phyloP scores from a whole-genome alignment of 2,329 filamentous ascomycete genomes.

The Plectosphaerella plurivora region DNA sequence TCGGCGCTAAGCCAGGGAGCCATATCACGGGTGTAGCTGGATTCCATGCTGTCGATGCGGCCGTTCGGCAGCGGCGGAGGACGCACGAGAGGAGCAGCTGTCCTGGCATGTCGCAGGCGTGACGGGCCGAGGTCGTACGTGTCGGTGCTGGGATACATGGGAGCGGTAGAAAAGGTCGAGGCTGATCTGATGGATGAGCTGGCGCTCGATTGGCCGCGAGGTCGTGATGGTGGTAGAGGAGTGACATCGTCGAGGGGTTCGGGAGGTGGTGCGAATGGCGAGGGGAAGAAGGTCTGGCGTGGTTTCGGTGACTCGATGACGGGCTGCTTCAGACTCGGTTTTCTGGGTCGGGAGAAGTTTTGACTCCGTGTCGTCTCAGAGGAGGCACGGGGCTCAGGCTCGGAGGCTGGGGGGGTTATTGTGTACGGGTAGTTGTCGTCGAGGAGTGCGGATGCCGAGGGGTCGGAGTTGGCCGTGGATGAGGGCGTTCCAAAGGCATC shows the following conservation, averaged over 20 bases:
- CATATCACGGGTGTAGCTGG: constrained; percentile 26
- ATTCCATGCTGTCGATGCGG: constrained; percentile 30
- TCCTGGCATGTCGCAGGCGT: constrained; percentile 21
- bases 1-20: constrained; percentile 47
- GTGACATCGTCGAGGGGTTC: constrained; percentile 17
- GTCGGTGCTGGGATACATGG: constrained; percentile 34
- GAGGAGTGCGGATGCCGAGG: constrained; percentile 9
- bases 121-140: constrained; percentile 26
- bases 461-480: neutral
- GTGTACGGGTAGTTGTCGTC: constrained; percentile 5
- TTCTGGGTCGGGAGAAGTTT: constrained; percentile 58
- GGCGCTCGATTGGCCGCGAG: constrained; percentile 34
- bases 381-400: constrained; percentile 16
- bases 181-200: constrained; percentile 42
- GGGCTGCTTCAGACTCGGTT: constrained; percentile 44
- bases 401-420: constrained; percentile 13
- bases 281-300: constrained; percentile 18
- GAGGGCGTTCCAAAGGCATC: constrained; percentile 18
- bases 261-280: constrained; percentile 10
- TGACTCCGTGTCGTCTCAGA: constrained; percentile 26
- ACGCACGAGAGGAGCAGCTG: constrained; percentile 17
- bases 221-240: constrained; percentile 23
- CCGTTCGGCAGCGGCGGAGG: constrained; percentile 19
- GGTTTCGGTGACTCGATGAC: constrained; percentile 26
- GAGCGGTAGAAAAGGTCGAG: constrained; percentile 39